Base-by-base conservation (phyloP, 2,329 filamentous ascomycete species). In the Rhexocercosporidium sp. region DNA sequence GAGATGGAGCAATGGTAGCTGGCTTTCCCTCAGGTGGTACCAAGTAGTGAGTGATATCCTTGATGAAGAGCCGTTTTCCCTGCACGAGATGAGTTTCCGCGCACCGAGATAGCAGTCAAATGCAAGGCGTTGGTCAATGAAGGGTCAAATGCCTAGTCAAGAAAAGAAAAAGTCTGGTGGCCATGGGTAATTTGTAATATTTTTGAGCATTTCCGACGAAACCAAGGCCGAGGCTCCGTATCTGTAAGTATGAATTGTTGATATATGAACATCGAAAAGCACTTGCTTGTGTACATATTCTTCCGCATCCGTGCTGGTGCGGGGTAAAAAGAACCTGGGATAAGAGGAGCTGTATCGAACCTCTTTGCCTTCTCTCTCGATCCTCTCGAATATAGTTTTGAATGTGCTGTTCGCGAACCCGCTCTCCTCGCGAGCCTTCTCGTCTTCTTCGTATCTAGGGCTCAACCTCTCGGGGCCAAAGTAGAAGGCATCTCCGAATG, bases 401-500 rank as follows among this genome's bases (percentile, higher is more conserved):
- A 89, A 96, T 1, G 92, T 96, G 72, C 87, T 89, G 59, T 90
- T 78, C 51, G 84, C 80, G 75, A 92, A 93, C 63, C 92, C 92
- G 71, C 88, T 91, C 74, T 85, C 80, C 65, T 82, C 75, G 66
- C 89, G 83, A 39, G 80, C 79, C 47, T 80, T 79, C 61, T 80
- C 79, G 71, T 97, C 92, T 53, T 91, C 78, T 76, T 90, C 90
- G 77, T 93, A 99, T 75, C 96, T 88, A 62, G 87, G 82, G 75
- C 92, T 90, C 73, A 98, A 85, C 73, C 93, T 87, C 82, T 99
- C 96, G 7, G 95, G 94, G 62, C 96, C 95, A 77, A 91, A 98
- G 82, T 98, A 98, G 78, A 95, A 98, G 69, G 94, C 92, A 81
- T 98, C 96, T 63, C 95, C 95, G 80, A 98, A 98, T 5, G 96